Evolutionary conservation across 805 yeast species (phyloP).

Genomic region (Saccharomycopsis fermentans): DNA sequence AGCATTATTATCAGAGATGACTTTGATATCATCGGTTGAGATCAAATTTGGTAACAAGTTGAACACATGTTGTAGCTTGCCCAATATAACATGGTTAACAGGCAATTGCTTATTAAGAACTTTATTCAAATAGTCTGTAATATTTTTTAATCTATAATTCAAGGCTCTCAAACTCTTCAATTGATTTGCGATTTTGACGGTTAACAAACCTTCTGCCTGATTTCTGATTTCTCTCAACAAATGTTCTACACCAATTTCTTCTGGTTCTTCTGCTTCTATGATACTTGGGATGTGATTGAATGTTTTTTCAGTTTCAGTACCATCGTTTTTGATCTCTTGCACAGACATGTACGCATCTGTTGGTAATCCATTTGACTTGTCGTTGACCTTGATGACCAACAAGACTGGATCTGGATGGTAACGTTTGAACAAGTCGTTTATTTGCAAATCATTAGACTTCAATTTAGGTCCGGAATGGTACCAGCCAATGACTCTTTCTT

Average conservation of each 20-base stretch:
- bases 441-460: slow-evolving; percentile 76
- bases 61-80: slow-evolving; percentile 89
- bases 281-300: slow-evolving; percentile 87
- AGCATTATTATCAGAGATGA: not conserved
- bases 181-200: slow-evolving; percentile 81
- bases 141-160: slow-evolving; percentile 66
- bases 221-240: slow-evolving; percentile 87
- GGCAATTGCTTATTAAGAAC: slow-evolving; percentile 69
- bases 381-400: slow-evolving; percentile 82
- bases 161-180: slow-evolving; percentile 81
- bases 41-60: slow-evolving; percentile 79
- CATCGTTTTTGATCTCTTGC: slow-evolving; percentile 94
- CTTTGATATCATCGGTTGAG: slow-evolving; percentile 19
- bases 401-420: slow-evolving; percentile 75
- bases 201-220: slow-evolving; percentile 89
- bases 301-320: slow-evolving; percentile 84
- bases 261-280: slow-evolving; percentile 97
- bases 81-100: slow-evolving; percentile 80
- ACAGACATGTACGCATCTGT: slow-evolving; percentile 91
- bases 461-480: slow-evolving; percentile 96
- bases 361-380: slow-evolving; percentile 72
- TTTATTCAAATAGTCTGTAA: slow-evolving; percentile 65
- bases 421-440: slow-evolving; percentile 80
- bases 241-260: slow-evolving; percentile 98
- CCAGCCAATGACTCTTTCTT: slow-evolving; percentile 97